phyloP scores from a whole-genome alignment of 331 rosid species.

The Quercus tomentella region DNA sequence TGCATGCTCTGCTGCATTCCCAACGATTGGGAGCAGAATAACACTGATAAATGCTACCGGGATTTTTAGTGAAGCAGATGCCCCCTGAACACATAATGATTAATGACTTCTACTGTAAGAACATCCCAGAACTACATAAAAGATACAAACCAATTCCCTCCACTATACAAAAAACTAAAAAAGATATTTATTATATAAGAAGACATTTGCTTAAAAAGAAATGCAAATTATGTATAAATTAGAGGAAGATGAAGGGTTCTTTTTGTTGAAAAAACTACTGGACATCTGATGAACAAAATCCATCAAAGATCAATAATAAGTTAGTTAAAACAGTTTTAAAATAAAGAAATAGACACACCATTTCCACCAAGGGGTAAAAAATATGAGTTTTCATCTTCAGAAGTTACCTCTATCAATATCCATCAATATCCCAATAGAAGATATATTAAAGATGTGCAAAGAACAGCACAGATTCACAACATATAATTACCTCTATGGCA shows the following conservation, averaged over 20 bases:
- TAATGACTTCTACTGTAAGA: neutral
- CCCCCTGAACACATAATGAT: conserved; percentile 53
- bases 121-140: neutral
- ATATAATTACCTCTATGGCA: conserved; percentile 59
- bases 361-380: neutral
- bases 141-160: neutral
- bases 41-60: conserved; percentile 93
- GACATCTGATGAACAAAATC: neutral
- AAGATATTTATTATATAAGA: neutral
- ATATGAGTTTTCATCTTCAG: neutral
- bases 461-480: neutral
- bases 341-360: neutral
- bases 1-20: conserved; percentile 97
- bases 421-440: neutral
- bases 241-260: neutral
- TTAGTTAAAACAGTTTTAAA: neutral
- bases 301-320: neutral
- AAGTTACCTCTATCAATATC: neutral
- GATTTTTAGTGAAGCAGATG: conserved; percentile 72
- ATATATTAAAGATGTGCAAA: neutral
- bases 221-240: neutral
- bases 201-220: neutral
- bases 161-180: neutral
- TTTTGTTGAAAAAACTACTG: neutral
- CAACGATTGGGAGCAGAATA: conserved; percentile 87